Evolutionary conservation across 1,139 yeast species (phyloP).

Genomic region (Yamadazyma siamensis): DNA sequence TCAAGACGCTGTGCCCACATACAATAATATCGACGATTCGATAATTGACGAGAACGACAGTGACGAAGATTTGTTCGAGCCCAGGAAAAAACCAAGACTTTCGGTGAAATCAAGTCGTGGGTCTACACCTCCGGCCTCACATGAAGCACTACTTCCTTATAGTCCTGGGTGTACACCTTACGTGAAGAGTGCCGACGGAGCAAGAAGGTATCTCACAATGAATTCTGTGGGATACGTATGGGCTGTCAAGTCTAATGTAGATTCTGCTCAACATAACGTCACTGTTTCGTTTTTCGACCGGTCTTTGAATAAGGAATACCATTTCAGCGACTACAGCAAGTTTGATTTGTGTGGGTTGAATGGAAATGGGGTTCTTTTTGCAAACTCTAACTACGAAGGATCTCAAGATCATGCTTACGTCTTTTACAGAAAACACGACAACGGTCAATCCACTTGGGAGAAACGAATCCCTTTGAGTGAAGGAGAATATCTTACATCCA

Average conservation of each 20-base stretch:
- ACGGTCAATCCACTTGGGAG: conserved; percentile 46
- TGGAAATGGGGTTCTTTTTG: conserved; percentile 63
- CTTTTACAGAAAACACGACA: conserved; percentile 44
- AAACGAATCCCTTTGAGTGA: conserved; percentile 32
- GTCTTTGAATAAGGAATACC: conserved; percentile 75
- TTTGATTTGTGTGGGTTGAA: conserved; percentile 78
- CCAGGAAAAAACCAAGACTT: conserved; percentile 24
- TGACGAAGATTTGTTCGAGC: conserved; percentile 12
- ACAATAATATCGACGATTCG: conserved; percentile 15
- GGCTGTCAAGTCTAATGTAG: conserved; percentile 48
- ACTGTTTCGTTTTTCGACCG: conserved; percentile 87
- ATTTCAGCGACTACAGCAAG: conserved; percentile 71
- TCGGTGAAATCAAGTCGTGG: too few species aligned
- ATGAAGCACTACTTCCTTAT: conserved; percentile 31
- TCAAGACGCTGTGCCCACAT: conserved; percentile 10
- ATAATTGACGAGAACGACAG: conserved; percentile 29
- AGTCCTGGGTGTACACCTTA: conserved; percentile 90
- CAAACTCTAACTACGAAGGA: conserved; percentile 32
- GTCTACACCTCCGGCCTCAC: conserved; percentile 2
- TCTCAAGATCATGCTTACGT: conserved; percentile 27
- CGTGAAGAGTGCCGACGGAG: conserved; percentile 26
- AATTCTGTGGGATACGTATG: conserved; percentile 81
- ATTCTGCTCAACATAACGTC: conserved; percentile 50
- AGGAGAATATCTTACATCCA: conserved; percentile 35
- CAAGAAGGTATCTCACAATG: conserved; percentile 76